Conservation (phyloP, 176 grass and related monocot species). For the Oryza glaberrima region DNA sequence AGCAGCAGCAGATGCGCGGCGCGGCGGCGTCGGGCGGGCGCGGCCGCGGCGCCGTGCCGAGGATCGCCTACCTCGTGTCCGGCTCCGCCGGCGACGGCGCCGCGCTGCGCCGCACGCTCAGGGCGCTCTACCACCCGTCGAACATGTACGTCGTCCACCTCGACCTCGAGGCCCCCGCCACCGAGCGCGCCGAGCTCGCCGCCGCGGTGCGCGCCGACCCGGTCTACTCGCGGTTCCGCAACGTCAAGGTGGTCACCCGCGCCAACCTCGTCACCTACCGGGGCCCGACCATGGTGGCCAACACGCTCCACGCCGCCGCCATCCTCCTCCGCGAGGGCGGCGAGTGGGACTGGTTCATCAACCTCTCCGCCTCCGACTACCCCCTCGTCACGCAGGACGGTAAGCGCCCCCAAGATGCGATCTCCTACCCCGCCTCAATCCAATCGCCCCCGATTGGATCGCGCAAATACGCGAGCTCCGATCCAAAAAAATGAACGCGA, state of each 20-base stretch:
- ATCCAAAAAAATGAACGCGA: constrained; percentile 37
- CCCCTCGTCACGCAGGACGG: constrained; percentile 88
- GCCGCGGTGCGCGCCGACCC: constrained; percentile 47
- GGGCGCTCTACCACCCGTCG: constrained; percentile 71
- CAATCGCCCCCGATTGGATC: constrained; percentile 33
- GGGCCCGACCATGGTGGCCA: constrained; percentile 88
- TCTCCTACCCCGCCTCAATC: constrained; percentile 37
- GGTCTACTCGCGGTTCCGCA: constrained; percentile 65
- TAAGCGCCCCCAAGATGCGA: constrained; percentile 53
- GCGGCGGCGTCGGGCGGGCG: not conserved
- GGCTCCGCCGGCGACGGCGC: constrained; percentile 76
- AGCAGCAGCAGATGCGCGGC: not conserved
- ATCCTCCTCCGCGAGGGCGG: constrained; percentile 72
- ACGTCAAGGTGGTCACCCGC: constrained; percentile 75
- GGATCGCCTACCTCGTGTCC: constrained; percentile 80
- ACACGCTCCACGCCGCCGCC: constrained; percentile 87
- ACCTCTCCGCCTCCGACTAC: constrained; percentile 89
- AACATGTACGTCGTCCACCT: constrained; percentile 85
- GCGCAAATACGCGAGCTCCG: not conserved
- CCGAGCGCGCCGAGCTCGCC: constrained; percentile 69
- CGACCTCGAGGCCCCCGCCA: constrained; percentile 72
- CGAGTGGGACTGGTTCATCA: constrained; percentile 97
- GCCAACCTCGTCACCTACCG: constrained; percentile 92
- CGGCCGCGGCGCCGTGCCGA: constrained; percentile 46
- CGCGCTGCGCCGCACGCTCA: constrained; percentile 69